Conservation (phyloP, 768 basidiomycete genomes). For the Pholiota molesta region DNA sequence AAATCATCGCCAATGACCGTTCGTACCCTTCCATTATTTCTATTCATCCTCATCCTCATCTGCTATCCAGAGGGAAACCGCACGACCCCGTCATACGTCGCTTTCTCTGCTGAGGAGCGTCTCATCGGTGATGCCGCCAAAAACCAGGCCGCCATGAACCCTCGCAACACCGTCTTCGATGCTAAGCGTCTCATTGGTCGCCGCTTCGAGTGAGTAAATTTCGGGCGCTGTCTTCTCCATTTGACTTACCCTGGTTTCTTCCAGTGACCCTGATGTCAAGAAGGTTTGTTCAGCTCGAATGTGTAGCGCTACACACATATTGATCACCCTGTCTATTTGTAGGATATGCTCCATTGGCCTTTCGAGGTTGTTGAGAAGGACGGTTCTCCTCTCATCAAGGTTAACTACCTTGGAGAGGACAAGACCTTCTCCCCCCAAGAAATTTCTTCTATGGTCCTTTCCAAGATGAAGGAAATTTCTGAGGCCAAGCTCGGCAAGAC, state of each 20-base stretch:
- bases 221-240: slow-evolving; percentile 90
- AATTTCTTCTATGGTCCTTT: slow-evolving; percentile 96
- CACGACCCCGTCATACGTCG: slow-evolving; percentile 94
- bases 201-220: slow-evolving; percentile 84
- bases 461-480: slow-evolving; percentile 98
- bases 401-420: slow-evolving; percentile 91
- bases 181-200: slow-evolving; percentile 98
- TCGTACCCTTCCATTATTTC: neutral
- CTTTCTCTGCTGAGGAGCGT: slow-evolving; percentile 94
- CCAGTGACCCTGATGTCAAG: slow-evolving; percentile 87
- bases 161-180: slow-evolving; percentile 95
- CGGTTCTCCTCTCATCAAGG: slow-evolving; percentile 95
- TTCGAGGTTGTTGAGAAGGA: slow-evolving; percentile 97
- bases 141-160: slow-evolving; percentile 99
- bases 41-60: neutral
- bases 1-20: slow-evolving; percentile 94
- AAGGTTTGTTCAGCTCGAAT: slow-evolving; percentile 52
- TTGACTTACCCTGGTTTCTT: slow-evolving; percentile 30
- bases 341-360: slow-evolving; percentile 40
- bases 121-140: slow-evolving; percentile 99
- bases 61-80: slow-evolving; percentile 70
- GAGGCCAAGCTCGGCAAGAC: slow-evolving; percentile 92
- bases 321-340: neutral
- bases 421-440: slow-evolving; percentile 96
- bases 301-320: neutral